Percentiles rank a stretch among this genome's conserved stretches.
These are phyloP conservation scores for Leucoagaricus sp. DNA, from an alignment of 1,284 basidiomycete genomes.

Conservation along the genomic window DNA sequence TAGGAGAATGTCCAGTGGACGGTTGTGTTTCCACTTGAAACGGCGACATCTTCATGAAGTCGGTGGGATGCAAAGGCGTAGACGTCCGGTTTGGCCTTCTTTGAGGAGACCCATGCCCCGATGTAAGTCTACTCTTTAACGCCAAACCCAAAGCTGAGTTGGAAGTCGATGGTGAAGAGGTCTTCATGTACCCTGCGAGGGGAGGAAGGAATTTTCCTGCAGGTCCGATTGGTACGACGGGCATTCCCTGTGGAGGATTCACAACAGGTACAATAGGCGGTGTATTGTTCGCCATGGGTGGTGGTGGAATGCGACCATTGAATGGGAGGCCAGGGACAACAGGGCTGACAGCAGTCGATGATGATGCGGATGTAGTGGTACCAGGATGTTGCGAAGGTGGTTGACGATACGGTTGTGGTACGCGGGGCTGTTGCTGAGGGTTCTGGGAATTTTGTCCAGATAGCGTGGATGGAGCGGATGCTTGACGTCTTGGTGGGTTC, in stretches of 20 bases:
- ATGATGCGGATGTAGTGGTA: background rate
- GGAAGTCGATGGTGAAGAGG: background rate
- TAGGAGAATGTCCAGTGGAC: background rate
- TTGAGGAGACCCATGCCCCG: background rate
- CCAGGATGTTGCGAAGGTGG: background rate
- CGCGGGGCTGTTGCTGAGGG: background rate
- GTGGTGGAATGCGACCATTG: background rate
- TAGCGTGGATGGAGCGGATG: background rate
- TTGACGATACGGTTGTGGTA: no score
- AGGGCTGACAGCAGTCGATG: background rate
- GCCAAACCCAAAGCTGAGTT: background rate
- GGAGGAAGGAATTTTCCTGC: slow-evolving; percentile 6
- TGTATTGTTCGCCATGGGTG: background rate
- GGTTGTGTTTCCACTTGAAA: background rate
- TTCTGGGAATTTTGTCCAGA: background rate
- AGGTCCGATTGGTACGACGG: slow-evolving; percentile 2
- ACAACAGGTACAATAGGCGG: background rate
- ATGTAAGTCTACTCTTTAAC: background rate
- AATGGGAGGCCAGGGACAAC: background rate
- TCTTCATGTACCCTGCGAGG: background rate
- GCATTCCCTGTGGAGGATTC: background rate
- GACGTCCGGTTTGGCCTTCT: background rate
- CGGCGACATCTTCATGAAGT: background rate
- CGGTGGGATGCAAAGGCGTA: background rate
- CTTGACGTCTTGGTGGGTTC: background rate